Conservation (phyloP, 2,329 filamentous ascomycete species). For the Aspergillus sp. region DNA sequence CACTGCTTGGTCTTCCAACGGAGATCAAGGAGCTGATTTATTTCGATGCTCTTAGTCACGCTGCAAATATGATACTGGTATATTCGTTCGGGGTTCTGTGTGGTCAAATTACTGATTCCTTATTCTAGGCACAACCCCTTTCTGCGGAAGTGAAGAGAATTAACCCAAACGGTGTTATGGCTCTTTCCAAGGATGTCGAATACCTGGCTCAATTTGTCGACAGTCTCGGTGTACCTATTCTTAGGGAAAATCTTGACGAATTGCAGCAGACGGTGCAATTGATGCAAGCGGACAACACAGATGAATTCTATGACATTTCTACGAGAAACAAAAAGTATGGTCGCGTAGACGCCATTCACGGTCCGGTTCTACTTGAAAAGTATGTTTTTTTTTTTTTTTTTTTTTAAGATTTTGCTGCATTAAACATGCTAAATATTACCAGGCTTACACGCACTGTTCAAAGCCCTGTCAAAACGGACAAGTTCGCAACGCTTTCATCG, state of each 20-base stretch:
- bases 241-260: conserved; percentile 86
- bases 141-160: conserved; percentile 77
- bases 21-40: conserved; percentile 98
- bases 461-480: conserved; percentile 55
- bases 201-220: conserved; percentile 85
- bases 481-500: conserved; percentile 68
- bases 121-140: conserved; percentile 64
- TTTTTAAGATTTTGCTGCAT: background rate
- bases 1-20: conserved; percentile 83
- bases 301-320: conserved; percentile 93
- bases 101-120: conserved; percentile 8
- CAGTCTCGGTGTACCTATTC: conserved; percentile 78
- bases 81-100: conserved; percentile 16
- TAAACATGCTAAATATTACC: conserved; percentile 14
- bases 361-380: conserved; percentile 89
- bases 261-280: conserved; percentile 87
- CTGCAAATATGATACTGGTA: conserved; percentile 77
- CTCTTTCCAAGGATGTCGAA: conserved; percentile 75
- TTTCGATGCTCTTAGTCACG: conserved; percentile 90
- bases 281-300: conserved; percentile 81
- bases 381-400: conserved; percentile 35
- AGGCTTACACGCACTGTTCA: conserved; percentile 63
- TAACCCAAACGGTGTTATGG: conserved; percentile 77
- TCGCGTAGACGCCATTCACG: conserved; percentile 85
- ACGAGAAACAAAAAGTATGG: conserved; percentile 90